These are phyloP conservation scores for Rhypophila decipiens DNA, from an alignment of 495 filamentous ascomycete genomes.

Conservation along the genomic window DNA sequence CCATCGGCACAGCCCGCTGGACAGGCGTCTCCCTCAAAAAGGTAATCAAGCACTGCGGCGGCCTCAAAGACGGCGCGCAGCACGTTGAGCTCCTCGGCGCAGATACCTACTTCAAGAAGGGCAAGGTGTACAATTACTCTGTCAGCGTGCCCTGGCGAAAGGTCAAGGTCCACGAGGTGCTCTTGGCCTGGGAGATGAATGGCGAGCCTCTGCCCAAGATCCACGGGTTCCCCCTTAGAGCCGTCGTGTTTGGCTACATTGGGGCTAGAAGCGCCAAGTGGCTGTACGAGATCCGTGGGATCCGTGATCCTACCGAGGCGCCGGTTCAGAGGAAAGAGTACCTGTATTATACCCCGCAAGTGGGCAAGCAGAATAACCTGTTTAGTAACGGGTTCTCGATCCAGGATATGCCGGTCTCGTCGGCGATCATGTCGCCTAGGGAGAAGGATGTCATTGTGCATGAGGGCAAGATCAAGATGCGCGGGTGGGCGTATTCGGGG, in stretches of 20 bases:
- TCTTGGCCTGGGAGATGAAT: slow-evolving; percentile 69
- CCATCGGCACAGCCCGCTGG: slow-evolving; percentile 59
- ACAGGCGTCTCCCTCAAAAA: slow-evolving; percentile 59
- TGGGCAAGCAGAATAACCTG: slow-evolving; percentile 53
- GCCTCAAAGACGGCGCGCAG: slow-evolving; percentile 45
- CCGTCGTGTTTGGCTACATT: slow-evolving; percentile 59
- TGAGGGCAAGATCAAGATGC: slow-evolving; percentile 43
- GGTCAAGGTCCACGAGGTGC: slow-evolving; percentile 57
- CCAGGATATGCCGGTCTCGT: slow-evolving; percentile 58
- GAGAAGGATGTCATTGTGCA: slow-evolving; percentile 50
- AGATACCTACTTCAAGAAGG: slow-evolving; percentile 63
- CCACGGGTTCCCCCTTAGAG: slow-evolving; percentile 58
- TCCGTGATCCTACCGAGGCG: slow-evolving; percentile 32
- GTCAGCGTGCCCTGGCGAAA: slow-evolving; percentile 60
- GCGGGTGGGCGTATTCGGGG: slow-evolving; percentile 56
- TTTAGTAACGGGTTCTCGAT: slow-evolving; percentile 52
- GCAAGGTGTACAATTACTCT: slow-evolving; percentile 55
- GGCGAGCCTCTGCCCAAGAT: slow-evolving; percentile 57
- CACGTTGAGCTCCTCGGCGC: slow-evolving; percentile 61
- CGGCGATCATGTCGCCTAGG: slow-evolving; percentile 51
- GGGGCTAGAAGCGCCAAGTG: slow-evolving; percentile 53
- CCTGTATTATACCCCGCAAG: slow-evolving; percentile 52
- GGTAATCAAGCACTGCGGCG: slow-evolving; percentile 60
- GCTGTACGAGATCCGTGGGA: slow-evolving; percentile 49
- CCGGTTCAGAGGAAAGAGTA: slow-evolving; percentile 50